Percentiles rank a stretch among this genome's conserved stretches.
These are phyloP conservation scores for Ophiostoma himal-ulmi DNA, from an alignment of 2,329 filamentous ascomycete species.

Conservation along the genomic window DNA sequence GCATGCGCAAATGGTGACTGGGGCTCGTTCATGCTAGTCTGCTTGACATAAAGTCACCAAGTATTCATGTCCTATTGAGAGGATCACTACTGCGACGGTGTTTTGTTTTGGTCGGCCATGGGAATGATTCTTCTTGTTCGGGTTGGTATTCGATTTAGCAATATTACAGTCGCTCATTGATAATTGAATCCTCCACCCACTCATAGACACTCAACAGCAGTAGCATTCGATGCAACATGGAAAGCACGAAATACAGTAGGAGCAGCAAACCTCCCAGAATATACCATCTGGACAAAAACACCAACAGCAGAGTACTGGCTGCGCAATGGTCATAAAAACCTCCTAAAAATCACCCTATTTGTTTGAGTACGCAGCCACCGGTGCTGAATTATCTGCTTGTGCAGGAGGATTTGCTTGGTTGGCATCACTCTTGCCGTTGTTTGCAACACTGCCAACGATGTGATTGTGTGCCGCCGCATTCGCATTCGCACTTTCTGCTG, in stretches of 20 bases:
- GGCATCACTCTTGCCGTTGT: no score
- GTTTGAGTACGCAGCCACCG: neutral
- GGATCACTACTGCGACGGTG: no score
- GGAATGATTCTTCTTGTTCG: neutral
- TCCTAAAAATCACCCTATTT: neutral
- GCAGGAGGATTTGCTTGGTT: no score
- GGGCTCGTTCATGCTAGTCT: slow-evolving; percentile 25
- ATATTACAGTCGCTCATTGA: neutral
- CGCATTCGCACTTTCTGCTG: neutral
- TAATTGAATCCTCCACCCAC: neutral
- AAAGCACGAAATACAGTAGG: no score
- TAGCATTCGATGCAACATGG: no score
- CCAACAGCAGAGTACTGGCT: no score
- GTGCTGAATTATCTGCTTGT: no score
- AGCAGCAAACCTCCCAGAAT: no score
- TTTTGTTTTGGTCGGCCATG: neutral
- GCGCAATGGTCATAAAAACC: no score
- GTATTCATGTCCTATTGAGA: neutral
- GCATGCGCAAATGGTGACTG: slow-evolving; percentile 23
- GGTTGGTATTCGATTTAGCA: neutral
- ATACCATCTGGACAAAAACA: no score
- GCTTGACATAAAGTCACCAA: slow-evolving; percentile 14
- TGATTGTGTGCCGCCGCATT: neutral
- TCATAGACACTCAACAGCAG: no score
- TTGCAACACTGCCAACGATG: no score